phyloP scores from a whole-genome alignment of 345 rosid genomes.

The Brassica carinata region DNA sequence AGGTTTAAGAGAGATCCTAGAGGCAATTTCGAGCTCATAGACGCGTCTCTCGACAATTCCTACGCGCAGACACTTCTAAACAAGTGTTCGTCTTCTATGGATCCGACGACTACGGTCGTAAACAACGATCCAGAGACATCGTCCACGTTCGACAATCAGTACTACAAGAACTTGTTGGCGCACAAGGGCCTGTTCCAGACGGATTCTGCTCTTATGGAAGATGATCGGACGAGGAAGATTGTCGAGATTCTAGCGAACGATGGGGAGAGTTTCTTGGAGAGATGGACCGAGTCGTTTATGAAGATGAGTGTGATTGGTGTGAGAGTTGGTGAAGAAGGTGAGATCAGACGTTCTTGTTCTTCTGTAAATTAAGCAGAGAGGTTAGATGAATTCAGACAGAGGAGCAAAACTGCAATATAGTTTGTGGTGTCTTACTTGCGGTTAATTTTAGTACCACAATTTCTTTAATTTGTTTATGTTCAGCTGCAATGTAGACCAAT shows the following conservation, averaged over 20 bases:
- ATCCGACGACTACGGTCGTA: constrained; percentile 43
- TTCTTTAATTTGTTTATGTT: neutral
- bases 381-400: neutral
- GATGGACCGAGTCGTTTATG: constrained; percentile 71
- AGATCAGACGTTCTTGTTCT: constrained; percentile 71
- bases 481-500: neutral
- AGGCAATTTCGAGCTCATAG: constrained; percentile 52
- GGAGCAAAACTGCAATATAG: neutral
- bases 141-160: constrained; percentile 63
- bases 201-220: constrained; percentile 62
- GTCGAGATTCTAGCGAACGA: constrained; percentile 60
- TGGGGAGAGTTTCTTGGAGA: constrained; percentile 54
- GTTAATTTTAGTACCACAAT: neutral
- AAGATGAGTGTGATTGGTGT: constrained; percentile 72
- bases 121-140: constrained; percentile 67
- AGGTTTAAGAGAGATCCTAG: constrained; percentile 53
- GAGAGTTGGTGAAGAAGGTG: constrained; percentile 67
- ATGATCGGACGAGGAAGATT: constrained; percentile 53
- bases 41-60: constrained; percentile 52
- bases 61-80: constrained; percentile 57
- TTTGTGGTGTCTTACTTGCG: neutral
- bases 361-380: constrained; percentile 26
- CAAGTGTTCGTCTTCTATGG: constrained; percentile 52
- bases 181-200: constrained; percentile 76
- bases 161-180: constrained; percentile 52